Percentiles rank a stretch among this genome's conserved stretches.
Evolutionary conservation across 345 rosid genomes (phyloP).

Genomic region (Lenwebbia sp.): DNA sequence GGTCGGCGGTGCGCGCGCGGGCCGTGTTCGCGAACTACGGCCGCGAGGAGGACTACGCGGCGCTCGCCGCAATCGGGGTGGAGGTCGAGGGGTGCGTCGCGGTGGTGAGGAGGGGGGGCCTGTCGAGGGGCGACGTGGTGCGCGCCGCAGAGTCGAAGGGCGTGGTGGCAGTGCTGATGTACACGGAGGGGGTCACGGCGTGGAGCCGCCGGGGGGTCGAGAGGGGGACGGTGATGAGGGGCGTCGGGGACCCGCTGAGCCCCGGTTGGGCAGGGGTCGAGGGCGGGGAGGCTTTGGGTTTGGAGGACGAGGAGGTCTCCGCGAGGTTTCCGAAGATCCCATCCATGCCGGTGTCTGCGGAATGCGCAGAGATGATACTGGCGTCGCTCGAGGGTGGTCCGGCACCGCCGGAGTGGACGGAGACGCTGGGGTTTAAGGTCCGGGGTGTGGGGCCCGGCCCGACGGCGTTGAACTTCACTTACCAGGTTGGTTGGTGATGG

Average conservation of each 20-base stretch:
- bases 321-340: conserved; percentile 61
- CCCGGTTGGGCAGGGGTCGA: conserved; percentile 88
- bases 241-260: conserved; percentile 82
- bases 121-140: conserved; percentile 63
- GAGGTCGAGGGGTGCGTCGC: conserved; percentile 54
- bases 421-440: conserved; percentile 24
- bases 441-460: conserved; percentile 63
- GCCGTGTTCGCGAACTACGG: conserved; percentile 70
- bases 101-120: conserved; percentile 44
- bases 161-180: conserved; percentile 69
- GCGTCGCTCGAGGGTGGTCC: conserved; percentile 45
- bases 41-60: conserved; percentile 58
- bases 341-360: conserved; percentile 70
- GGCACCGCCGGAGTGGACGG: conserved; percentile 53
- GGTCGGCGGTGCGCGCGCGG: conserved; percentile 35
- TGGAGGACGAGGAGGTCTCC: conserved; percentile 44
- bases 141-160: conserved; percentile 54
- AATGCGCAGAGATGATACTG: conserved; percentile 56
- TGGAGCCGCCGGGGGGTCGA: conserved; percentile 32
- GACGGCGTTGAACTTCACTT: conserved; percentile 57
- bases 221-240: conserved; percentile 94
- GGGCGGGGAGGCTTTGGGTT: conserved; percentile 55
- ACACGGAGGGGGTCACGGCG: conserved; percentile 50
- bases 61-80: conserved; percentile 47
- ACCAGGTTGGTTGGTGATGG: conserved; percentile 42